These are phyloP conservation scores for Neurospora sp. DNA, from an alignment of 495 filamentous ascomycete species.

Conservation along the genomic window DNA sequence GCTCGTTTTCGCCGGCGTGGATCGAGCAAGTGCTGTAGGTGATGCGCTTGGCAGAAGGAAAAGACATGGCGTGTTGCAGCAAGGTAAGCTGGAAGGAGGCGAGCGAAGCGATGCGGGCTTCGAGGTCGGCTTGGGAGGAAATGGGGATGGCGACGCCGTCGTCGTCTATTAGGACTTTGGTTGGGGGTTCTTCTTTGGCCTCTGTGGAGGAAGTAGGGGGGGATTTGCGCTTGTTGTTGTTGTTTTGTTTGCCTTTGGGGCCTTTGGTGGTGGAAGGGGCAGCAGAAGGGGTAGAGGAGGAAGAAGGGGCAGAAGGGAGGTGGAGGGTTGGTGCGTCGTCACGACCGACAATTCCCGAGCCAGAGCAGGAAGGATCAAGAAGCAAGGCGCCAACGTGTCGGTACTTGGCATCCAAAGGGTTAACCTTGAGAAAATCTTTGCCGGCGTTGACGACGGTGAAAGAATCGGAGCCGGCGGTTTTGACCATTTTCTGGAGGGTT, in stretches of 20 bases:
- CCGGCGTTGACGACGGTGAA: slow-evolving; percentile 56
- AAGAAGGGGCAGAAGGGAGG: slow-evolving; percentile 37
- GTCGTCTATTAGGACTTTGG: slow-evolving; percentile 33
- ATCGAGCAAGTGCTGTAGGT: slow-evolving; percentile 92
- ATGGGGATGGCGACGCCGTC: slow-evolving; percentile 35
- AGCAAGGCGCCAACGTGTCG: slow-evolving; percentile 62
- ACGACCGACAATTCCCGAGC: slow-evolving; percentile 84
- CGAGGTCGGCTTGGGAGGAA: slow-evolving; percentile 31
- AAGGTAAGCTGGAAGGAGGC: slow-evolving; percentile 69
- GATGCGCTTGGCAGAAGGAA: slow-evolving; percentile 65
- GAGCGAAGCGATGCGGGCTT: slow-evolving; percentile 56
- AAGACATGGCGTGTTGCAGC: slow-evolving; percentile 71
- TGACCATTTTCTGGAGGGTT: slow-evolving; percentile 74
- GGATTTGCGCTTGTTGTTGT: slow-evolving; percentile 35
- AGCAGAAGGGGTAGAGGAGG: slow-evolving; percentile 30
- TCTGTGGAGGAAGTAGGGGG: neutral
- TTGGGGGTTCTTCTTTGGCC: slow-evolving; percentile 17
- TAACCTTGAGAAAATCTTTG: slow-evolving; percentile 68
- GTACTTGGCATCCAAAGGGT: slow-evolving; percentile 44
- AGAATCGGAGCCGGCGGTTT: slow-evolving; percentile 55
- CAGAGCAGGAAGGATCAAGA: slow-evolving; percentile 88
- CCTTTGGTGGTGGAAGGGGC: neutral
- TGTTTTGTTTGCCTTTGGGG: slow-evolving; percentile 11
- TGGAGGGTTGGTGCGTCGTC: slow-evolving; percentile 60
- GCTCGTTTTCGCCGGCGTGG: slow-evolving; percentile 77